Conservation (phyloP, 2,329 filamentous ascomycete genomes). For the Colletotrichum abscissum region DNA sequence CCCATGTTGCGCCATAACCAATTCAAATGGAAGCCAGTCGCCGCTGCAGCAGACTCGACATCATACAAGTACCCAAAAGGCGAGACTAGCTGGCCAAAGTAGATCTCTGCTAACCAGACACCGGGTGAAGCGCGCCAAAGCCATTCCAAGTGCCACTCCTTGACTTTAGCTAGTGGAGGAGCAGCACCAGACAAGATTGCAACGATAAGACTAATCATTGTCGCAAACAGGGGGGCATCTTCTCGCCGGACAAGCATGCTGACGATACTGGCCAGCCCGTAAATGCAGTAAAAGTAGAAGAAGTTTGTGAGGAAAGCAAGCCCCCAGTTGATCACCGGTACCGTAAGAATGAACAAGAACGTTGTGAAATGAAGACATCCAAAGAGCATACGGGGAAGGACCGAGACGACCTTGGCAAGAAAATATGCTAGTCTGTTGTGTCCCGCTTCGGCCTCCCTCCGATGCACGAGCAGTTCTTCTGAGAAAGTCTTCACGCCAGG, state of each 20-base stretch:
- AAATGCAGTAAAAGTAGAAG: slow-evolving; percentile 69
- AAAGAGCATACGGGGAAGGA: slow-evolving; percentile 61
- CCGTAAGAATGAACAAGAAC: slow-evolving; percentile 59
- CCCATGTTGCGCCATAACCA: slow-evolving; percentile 56
- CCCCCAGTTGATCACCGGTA: slow-evolving; percentile 61
- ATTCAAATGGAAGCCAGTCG: slow-evolving; percentile 58
- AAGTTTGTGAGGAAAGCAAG: slow-evolving; percentile 62
- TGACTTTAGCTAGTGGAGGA: slow-evolving; percentile 60
- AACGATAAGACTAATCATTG: slow-evolving; percentile 64
- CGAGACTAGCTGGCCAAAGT: slow-evolving; percentile 62
- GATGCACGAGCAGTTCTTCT: slow-evolving; percentile 65
- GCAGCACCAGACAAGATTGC: slow-evolving; percentile 65
- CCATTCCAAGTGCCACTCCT: slow-evolving; percentile 64
- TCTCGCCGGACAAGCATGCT: slow-evolving; percentile 66
- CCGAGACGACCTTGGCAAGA: slow-evolving; percentile 63
- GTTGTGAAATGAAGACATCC: slow-evolving; percentile 66
- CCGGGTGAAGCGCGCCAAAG: slow-evolving; percentile 65
- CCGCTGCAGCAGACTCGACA: slow-evolving; percentile 55
- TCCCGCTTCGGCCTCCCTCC: slow-evolving; percentile 65
- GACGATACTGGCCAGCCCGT: slow-evolving; percentile 63
- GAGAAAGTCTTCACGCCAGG: slow-evolving; percentile 68
- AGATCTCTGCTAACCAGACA: slow-evolving; percentile 67
- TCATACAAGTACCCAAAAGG: slow-evolving; percentile 63
- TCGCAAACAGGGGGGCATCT: slow-evolving; percentile 66
- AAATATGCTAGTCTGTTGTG: slow-evolving; percentile 68